Evolutionary conservation across 257 asterid species (phyloP), one percentile per base, ranked within the genome.

Genomic region (Solanum piurae): DNA sequence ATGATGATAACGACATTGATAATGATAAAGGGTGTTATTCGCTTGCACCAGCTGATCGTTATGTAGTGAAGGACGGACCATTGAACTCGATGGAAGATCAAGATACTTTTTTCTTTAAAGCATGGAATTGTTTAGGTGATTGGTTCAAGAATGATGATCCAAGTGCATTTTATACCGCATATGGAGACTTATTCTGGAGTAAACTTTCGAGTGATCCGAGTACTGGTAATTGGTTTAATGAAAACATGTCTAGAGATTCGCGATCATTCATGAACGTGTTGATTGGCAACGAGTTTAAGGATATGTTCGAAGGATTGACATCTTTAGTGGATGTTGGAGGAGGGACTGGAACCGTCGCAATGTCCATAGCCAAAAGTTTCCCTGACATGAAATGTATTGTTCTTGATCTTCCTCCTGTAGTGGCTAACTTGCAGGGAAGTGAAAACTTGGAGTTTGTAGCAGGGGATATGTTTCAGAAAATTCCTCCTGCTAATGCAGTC

Each of bases 281-380:
- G 46, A 42, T 72, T 16, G 68, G 69, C 14, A 46, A 82, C 2
- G 40, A 49, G 86, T 68, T 72, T 34, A 83, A 37, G 68, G 42
- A 72, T n/a, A 89, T 88, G 20, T 90, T 88, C 13, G 34, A 27
- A 1, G 92, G 89, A 38, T 7, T 90, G 34, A 83, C 71, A 6
- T 42, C 92, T 21, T 1, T 90, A 76, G 89, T 90, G 33, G 92
- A 90, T 44, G 92, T 90, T 29, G 91, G 90, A 21, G 91, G 92
- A 18, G 92, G 91, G 14, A 90, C 87, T 14, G 92, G 91, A 25
- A 87, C 89, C 12, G 33, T 87, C 27, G 91, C 91, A 7, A 71
- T 37, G 69, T 85, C 87, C 58, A 68, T 90, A 31, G 86, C 91
- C 29, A 80, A 83, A 31, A 84, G 74, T 4, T 86, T 83, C 20